Evolutionary conservation across 1,139 yeast species (phyloP).

Genomic region (Scheffersomyces cryptocercus): DNA sequence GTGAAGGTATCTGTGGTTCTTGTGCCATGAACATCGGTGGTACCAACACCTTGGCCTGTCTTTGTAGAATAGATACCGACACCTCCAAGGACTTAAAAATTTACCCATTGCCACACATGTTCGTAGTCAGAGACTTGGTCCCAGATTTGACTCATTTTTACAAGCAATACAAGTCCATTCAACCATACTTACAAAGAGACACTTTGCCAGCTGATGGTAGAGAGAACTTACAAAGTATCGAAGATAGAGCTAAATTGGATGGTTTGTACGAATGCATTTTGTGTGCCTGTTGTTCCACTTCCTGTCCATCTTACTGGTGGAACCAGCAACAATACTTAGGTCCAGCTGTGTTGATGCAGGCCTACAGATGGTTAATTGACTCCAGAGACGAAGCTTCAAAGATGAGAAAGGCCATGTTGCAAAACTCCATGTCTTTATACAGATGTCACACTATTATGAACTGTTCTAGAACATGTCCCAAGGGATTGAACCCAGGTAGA

Average conservation of each 20-base stretch:
- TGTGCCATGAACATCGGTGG: conserved; percentile 99
- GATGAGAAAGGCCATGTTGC: conserved; percentile 83
- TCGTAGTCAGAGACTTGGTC: conserved; percentile 92
- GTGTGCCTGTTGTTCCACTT: conserved; percentile 98
- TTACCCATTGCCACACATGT: conserved; percentile 98
- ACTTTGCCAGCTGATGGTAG: conserved; percentile 83
- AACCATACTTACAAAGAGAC: conserved; percentile 92
- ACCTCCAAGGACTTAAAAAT: conserved; percentile 75
- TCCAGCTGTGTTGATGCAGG: conserved; percentile 98
- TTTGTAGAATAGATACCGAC: conserved; percentile 89
- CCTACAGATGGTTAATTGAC: conserved; percentile 98
- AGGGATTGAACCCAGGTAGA: conserved; percentile 96
- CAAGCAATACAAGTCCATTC: conserved; percentile 97
- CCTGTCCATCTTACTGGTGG: conserved; percentile 99
- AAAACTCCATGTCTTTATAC: conserved; percentile 96
- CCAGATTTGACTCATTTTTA: conserved; percentile 97
- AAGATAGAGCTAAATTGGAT: conserved; percentile 94
- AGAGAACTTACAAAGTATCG: conserved; percentile 89
- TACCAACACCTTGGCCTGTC: conserved; percentile 92
- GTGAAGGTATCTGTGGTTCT: conserved; percentile 99
- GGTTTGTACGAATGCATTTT: conserved; percentile 97
- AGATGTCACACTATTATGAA: conserved; percentile 99
- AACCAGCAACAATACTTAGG: conserved; percentile 98
- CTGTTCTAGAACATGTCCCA: conserved; percentile 97
- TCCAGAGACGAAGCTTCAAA: conserved; percentile 91